phyloP scores from a whole-genome alignment of 208 protist species.

The Crithidia fasciculata region DNA sequence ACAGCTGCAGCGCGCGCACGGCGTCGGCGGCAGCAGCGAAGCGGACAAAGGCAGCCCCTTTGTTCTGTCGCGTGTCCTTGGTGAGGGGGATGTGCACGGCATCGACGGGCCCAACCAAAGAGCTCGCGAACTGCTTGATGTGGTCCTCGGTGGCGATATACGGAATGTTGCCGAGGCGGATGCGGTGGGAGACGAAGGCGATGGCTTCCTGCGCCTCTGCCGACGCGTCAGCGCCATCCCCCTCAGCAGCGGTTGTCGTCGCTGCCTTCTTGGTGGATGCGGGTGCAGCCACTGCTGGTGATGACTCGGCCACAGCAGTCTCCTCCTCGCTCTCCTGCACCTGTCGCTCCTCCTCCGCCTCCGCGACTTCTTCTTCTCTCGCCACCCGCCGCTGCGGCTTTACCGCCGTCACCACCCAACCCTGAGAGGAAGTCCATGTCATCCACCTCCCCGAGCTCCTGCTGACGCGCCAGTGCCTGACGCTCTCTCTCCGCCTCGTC shows the following conservation, averaged over 20 bases:
- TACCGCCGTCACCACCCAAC: constrained; percentile 9
- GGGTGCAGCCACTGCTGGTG: not conserved
- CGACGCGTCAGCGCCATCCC: not conserved
- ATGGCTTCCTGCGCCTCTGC: constrained; percentile 45
- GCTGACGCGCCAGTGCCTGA: constrained; percentile 59
- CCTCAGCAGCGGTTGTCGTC: not conserved
- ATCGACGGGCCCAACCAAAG: constrained; percentile 91
- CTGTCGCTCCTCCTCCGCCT: constrained; percentile 5
- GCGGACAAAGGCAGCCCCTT: constrained; percentile 94
- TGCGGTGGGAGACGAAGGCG: constrained; percentile 80
- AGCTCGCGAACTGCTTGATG: constrained; percentile 84
- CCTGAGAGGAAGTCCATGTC: constrained; percentile 84
- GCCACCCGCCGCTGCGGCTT: not conserved
- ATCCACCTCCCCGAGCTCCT: constrained; percentile 67
- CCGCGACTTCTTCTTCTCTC: constrained; percentile 13
- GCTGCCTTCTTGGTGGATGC: not conserved
- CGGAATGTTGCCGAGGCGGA: constrained; percentile 96
- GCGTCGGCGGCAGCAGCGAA: constrained; percentile 91
- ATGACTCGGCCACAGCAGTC: constrained; percentile 5
- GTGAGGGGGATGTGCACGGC: constrained; percentile 95
- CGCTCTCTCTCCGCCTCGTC: constrained; percentile 19
- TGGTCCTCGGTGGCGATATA: constrained; percentile 96
- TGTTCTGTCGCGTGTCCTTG: constrained; percentile 90
- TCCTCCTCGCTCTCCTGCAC: not conserved
- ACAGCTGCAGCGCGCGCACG: constrained; percentile 63